A percentile compares a stretch with the other conserved stretches of the same genome.
These are phyloP conservation scores for Aureobasidium subglaciale DNA, from an alignment of 2,329 filamentous ascomycete species.

Conservation along the genomic window DNA sequence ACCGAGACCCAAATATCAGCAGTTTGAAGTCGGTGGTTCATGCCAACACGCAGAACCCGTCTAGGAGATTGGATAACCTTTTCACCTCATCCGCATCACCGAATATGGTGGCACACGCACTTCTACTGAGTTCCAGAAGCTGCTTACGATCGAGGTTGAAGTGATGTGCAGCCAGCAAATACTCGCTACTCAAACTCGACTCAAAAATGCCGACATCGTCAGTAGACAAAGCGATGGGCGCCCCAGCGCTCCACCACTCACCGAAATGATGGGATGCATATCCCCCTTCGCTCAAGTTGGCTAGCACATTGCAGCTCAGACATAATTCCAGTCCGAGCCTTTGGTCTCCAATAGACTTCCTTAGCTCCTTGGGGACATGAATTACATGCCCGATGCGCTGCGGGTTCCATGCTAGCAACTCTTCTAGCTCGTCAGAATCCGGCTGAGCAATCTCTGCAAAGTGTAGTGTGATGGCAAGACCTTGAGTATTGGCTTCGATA, in stretches of 20 bases:
- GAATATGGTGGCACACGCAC: constrained; percentile 61
- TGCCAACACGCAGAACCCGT: constrained; percentile 14
- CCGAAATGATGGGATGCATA: constrained; percentile 69
- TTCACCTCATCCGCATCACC: constrained; percentile 54
- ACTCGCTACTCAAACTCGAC: constrained; percentile 70
- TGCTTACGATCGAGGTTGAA: constrained; percentile 51
- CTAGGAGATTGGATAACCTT: constrained; percentile 35
- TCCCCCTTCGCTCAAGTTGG: constrained; percentile 61
- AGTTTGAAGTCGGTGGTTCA: not conserved
- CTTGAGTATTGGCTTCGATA: constrained; percentile 45
- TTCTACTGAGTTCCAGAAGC: constrained; percentile 51
- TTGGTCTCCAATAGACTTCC: constrained; percentile 17
- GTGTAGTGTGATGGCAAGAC: constrained; percentile 63
- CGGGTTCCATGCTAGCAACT: constrained; percentile 59
- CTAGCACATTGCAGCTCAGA: constrained; percentile 72
- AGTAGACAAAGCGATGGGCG: constrained; percentile 64
- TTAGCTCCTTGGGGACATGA: not conserved
- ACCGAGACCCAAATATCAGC: too few species aligned
- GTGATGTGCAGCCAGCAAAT: constrained; percentile 62
- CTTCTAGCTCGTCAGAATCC: constrained; percentile 53
- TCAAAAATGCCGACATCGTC: constrained; percentile 80
- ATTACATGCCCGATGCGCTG: constrained; percentile 73
- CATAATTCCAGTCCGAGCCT: constrained; percentile 67
- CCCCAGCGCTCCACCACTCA: constrained; percentile 55
- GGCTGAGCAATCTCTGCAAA: constrained; percentile 64